Conservation (phyloP, 768 basidiomycete genomes). For the Kwoniella europaea region DNA sequence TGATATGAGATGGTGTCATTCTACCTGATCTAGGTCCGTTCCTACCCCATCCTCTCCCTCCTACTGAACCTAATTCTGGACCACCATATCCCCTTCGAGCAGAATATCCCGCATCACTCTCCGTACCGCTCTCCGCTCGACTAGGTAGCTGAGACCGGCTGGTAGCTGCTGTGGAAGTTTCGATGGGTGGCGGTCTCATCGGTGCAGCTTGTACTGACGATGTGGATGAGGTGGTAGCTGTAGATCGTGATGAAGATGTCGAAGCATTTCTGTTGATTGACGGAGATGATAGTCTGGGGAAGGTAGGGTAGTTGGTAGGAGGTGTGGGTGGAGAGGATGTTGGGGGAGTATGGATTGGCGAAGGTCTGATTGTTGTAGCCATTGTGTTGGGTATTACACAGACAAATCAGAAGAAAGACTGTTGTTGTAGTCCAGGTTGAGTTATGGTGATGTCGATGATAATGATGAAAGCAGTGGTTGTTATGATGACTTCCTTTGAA, state of each 20-base stretch:
- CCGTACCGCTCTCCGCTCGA: conserved; percentile 19
- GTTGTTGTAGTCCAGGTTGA: not conserved
- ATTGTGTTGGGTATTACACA: conserved; percentile 10
- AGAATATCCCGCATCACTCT: conserved; percentile 7
- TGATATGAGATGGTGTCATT: conserved; percentile 14
- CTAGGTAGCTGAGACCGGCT: conserved; percentile 21
- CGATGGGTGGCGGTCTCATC: conserved; percentile 53
- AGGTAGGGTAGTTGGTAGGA: conserved; percentile 33
- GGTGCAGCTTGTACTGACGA: conserved; percentile 55
- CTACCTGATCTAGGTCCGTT: conserved; percentile 24
- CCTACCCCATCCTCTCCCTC: conserved; percentile 24
- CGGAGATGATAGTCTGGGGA: conserved; percentile 31
- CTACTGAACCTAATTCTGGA: conserved; percentile 9
- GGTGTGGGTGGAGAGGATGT: conserved; percentile 28
- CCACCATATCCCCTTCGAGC: conserved; percentile 9
- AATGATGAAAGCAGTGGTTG: not conserved
- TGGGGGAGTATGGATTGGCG: conserved; percentile 31
- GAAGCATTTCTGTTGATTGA: conserved; percentile 49
- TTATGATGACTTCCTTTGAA: conserved; percentile 1
- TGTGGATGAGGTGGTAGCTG: conserved; percentile 46
- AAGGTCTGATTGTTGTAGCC: conserved; percentile 33
- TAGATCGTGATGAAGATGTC: conserved; percentile 47
- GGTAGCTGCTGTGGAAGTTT: conserved; percentile 52
- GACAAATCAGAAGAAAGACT: not conserved
- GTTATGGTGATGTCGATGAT: not conserved